Conservation (phyloP, 2,329 filamentous ascomycete species). For the Fusarium nurragi region DNA sequence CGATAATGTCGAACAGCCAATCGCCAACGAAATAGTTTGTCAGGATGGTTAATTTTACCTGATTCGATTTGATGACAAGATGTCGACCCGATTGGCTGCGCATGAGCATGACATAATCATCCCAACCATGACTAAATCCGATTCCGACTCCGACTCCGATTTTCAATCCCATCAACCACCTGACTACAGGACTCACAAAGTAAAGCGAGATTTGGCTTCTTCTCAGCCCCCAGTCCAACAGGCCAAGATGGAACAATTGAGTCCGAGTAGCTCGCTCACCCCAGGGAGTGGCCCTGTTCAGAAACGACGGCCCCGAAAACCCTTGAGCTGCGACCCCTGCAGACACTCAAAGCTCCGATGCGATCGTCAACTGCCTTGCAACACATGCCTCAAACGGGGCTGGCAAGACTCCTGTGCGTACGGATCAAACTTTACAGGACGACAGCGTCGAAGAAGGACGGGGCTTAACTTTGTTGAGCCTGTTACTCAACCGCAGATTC, state of each 20-base stretch:
- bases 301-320: slow-evolving; percentile 10
- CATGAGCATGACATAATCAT: not conserved
- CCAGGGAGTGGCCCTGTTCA: not conserved
- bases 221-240: not conserved
- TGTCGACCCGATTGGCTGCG: not conserved
- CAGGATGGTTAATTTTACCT: too few relatives aligned
- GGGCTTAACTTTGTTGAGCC: not conserved
- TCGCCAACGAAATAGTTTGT: too few relatives aligned
- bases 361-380: slow-evolving; percentile 13
- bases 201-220: not conserved
- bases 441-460: fast-evolving
- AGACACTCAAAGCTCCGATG: slow-evolving; percentile 21
- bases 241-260: not conserved
- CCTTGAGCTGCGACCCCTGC: slow-evolving; percentile 19
- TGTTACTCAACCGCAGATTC: not conserved
- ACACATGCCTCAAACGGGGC: slow-evolving; percentile 14
- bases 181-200: not conserved
- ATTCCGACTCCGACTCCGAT: not conserved
- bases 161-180: not conserved
- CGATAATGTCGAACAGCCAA: too few relatives aligned
- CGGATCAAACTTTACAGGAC: slow-evolving; percentile 1
- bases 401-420: slow-evolving; percentile 11
- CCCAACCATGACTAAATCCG: not conserved
- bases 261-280: not conserved
- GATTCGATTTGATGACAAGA: too few relatives aligned